Conservation (phyloP, 2,329 filamentous ascomycete genomes). For the Ilyonectria sp. region DNA sequence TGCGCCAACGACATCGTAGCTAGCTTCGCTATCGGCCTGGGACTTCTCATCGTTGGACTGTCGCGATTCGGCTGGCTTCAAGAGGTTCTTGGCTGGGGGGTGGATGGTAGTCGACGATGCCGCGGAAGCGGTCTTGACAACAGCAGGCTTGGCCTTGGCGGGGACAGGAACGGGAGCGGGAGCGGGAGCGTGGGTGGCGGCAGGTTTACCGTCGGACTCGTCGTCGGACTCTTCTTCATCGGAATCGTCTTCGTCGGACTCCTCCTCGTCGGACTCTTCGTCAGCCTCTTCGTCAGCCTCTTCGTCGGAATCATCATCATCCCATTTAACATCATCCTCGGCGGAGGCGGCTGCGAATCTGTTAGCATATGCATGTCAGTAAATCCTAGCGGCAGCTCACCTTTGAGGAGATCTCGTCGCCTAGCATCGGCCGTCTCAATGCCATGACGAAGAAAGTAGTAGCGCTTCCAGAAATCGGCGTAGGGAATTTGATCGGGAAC, state of each 20-base stretch:
- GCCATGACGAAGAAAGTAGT: slow-evolving; percentile 94
- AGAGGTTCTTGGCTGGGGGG: slow-evolving; percentile 60
- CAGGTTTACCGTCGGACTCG: slow-evolving; percentile 52
- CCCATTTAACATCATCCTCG: slow-evolving; percentile 80
- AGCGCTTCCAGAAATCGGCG: slow-evolving; percentile 90
- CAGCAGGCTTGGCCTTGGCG: slow-evolving; percentile 44
- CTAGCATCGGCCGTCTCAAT: slow-evolving; percentile 94
- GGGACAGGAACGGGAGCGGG: slow-evolving; percentile 36
- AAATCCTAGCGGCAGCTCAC: slow-evolving; percentile 64
- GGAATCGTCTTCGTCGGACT: slow-evolving; percentile 72
- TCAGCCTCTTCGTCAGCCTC: slow-evolving; percentile 55
- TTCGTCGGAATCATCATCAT: slow-evolving; percentile 80
- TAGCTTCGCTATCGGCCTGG: slow-evolving; percentile 92
- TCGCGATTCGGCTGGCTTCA: slow-evolving; percentile 77
- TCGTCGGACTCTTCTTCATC: slow-evolving; percentile 46
- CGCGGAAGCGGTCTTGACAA: slow-evolving; percentile 62
- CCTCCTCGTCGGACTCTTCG: slow-evolving; percentile 80
- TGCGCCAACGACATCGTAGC: slow-evolving; percentile 92
- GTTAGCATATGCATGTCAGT: slow-evolving; percentile 29
- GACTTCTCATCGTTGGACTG: slow-evolving; percentile 91
- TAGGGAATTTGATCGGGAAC: slow-evolving; percentile 97
- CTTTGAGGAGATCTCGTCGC: slow-evolving; percentile 90
- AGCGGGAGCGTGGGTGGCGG: slow-evolving; percentile 19
- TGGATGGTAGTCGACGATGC: slow-evolving; percentile 75
- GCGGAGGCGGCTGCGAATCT: slow-evolving; percentile 71